Evolutionary conservation across 331 rosid genomes (phyloP).

Genomic region (Stylosanthes scabra): DNA sequence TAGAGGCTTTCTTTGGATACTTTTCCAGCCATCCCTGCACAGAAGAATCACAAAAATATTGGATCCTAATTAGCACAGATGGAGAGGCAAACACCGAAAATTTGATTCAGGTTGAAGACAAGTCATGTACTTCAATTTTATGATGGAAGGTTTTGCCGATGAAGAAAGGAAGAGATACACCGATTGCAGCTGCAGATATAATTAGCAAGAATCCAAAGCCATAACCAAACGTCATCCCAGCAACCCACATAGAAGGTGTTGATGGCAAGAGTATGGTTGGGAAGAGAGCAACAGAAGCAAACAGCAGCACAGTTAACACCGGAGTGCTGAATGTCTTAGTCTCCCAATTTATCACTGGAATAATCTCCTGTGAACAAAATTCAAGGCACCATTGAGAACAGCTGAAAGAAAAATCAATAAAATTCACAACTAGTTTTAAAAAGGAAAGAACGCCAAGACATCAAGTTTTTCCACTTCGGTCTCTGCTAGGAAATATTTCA

Average conservation of each 20-base stretch:
- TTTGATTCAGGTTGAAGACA: conserved; percentile 16
- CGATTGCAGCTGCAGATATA: conserved; percentile 69
- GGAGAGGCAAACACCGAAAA: conserved; percentile 13
- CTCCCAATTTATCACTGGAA: conserved; percentile 90
- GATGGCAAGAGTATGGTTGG: conserved; percentile 86
- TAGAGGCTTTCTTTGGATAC: conserved; percentile 91
- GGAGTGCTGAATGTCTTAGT: conserved; percentile 75
- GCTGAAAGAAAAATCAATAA: too few species aligned
- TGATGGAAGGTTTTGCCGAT: conserved; percentile 78
- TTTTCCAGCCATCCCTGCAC: conserved; percentile 90
- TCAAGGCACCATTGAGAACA: conserved; percentile 14
- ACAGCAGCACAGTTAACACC: conserved; percentile 68
- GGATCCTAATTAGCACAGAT: background rate
- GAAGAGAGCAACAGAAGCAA: conserved; percentile 85
- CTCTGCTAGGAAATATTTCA: conserved; percentile 11
- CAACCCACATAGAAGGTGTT: conserved; percentile 98
- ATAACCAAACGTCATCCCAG: conserved; percentile 97
- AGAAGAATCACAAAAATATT: background rate
- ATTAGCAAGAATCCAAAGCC: conserved; percentile 90
- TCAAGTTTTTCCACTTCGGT: background rate
- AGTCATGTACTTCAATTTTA: conserved; percentile 70
- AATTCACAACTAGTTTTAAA: too few species aligned
- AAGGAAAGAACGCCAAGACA: background rate
- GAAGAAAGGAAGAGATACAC: conserved; percentile 90
- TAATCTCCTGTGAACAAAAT: conserved; percentile 70